A percentile compares a stretch with the other conserved stretches of the same genome.
Conservation (phyloP, 768 basidiomycete genomes). For the Phanerochaete carnosa region DNA sequence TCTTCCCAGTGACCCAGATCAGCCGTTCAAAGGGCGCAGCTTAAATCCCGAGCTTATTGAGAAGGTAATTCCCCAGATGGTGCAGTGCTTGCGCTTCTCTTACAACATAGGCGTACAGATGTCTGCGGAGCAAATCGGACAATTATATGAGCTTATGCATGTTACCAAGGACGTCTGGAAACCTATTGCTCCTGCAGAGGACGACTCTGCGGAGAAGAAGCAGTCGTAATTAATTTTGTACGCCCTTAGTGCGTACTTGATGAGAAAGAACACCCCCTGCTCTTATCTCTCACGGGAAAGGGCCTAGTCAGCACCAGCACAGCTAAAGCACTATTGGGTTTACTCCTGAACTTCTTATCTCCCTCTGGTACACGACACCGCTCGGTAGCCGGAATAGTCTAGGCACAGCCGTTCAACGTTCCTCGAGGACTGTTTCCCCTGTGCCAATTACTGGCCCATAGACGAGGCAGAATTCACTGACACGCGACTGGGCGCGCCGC, state of each 20-base stretch:
- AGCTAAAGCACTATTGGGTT: background rate
- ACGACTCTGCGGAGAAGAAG: background rate
- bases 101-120: constrained; percentile 50
- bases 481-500: background rate
- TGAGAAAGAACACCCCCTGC: background rate
- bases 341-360: background rate
- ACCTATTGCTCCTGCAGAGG: constrained; percentile 25
- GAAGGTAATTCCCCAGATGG: constrained; percentile 46
- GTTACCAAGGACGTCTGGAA: constrained; percentile 89
- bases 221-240: background rate
- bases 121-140: constrained; percentile 87
- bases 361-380: background rate
- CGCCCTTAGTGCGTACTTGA: background rate
- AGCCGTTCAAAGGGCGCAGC: constrained; percentile 57
- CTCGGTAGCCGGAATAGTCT: background rate
- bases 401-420: background rate
- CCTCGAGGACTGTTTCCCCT: background rate
- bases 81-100: background rate
- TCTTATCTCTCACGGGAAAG: background rate
- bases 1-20: constrained; percentile 46
- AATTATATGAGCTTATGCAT: constrained; percentile 93
- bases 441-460: background rate
- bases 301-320: background rate
- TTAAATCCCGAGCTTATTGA: constrained; percentile 72
- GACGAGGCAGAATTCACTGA: background rate